Evolutionary conservation across 805 yeast genomes (phyloP).

Genomic region (Ogataea nitratoaversa): DNA sequence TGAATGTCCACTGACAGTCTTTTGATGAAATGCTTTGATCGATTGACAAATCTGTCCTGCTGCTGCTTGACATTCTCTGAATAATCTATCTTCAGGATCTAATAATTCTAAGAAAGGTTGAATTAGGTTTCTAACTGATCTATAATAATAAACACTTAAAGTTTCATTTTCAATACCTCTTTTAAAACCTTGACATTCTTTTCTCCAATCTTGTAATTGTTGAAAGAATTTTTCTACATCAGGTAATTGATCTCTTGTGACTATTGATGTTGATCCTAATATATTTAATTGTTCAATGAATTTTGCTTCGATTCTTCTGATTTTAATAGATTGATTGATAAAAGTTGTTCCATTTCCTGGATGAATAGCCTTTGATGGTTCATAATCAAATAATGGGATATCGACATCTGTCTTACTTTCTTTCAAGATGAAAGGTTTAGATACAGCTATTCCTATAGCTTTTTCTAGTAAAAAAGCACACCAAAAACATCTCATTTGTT

Average conservation of each 20-base stretch:
- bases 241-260: slow-evolving; percentile 39
- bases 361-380: slow-evolving; percentile 36
- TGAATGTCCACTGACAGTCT: slow-evolving; percentile 58
- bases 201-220: slow-evolving; percentile 54
- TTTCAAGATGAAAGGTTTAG: slow-evolving; percentile 50
- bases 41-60: slow-evolving; percentile 68
- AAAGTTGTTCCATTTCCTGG: slow-evolving; percentile 36
- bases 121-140: slow-evolving; percentile 54
- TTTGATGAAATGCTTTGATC: slow-evolving; percentile 59
- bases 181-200: slow-evolving; percentile 43
- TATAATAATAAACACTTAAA: slow-evolving; percentile 52
- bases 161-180: slow-evolving; percentile 56
- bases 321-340: slow-evolving; percentile 51
- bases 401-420: slow-evolving; percentile 46
- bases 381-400: slow-evolving; percentile 47
- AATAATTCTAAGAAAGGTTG: slow-evolving; percentile 62
- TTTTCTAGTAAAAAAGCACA: slow-evolving; percentile 59
- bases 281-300: slow-evolving; percentile 51
- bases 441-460: slow-evolving; percentile 57
- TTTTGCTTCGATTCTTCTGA: slow-evolving; percentile 56
- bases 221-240: slow-evolving; percentile 49
- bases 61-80: slow-evolving; percentile 66
- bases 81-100: slow-evolving; percentile 56
- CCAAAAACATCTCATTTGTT: slow-evolving; percentile 57
- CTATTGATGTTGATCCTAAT: slow-evolving; percentile 26